Evolutionary conservation across 2,329 filamentous ascomycete genomes (phyloP).

Genomic region (Apiospora pterosperma): DNA sequence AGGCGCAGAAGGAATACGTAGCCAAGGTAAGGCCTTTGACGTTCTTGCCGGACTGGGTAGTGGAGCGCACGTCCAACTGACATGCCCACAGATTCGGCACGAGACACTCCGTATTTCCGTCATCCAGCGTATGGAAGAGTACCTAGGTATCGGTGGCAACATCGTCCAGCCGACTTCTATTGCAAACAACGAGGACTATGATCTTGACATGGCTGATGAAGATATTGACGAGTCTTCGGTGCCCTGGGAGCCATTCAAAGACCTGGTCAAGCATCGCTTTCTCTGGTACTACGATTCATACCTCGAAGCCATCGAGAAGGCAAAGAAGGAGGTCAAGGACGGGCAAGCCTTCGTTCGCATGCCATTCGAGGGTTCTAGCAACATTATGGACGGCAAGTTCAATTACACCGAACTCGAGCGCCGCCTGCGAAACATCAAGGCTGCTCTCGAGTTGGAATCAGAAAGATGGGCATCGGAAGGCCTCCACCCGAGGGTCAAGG

Average conservation of each 20-base stretch:
- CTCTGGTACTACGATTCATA: slow-evolving; percentile 96
- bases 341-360: slow-evolving; percentile 69
- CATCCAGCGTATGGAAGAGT: slow-evolving; percentile 78
- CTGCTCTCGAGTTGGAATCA: slow-evolving; percentile 69
- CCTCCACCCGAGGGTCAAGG: slow-evolving; percentile 55
- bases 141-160: slow-evolving; percentile 61
- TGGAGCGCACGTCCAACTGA: neutral
- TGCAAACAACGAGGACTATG: slow-evolving; percentile 34
- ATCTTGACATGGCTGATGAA: slow-evolving; percentile 46
- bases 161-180: slow-evolving; percentile 28
- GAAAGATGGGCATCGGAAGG: slow-evolving; percentile 70
- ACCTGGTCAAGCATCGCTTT: slow-evolving; percentile 87
- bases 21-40: slow-evolving; percentile 63
- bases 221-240: slow-evolving; percentile 46
- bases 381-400: slow-evolving; percentile 84
- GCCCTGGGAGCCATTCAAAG: slow-evolving; percentile 81
- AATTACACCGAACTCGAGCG: slow-evolving; percentile 71
- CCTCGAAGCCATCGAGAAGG: slow-evolving; percentile 64
- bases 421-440: slow-evolving; percentile 66
- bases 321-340: slow-evolving; percentile 60
- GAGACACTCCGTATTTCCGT: slow-evolving; percentile 85
- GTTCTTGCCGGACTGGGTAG: neutral
- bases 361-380: slow-evolving; percentile 78
- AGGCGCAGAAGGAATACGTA: slow-evolving; percentile 70
- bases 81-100: slow-evolving; percentile 68